phyloP scores from a whole-genome alignment of 495 filamentous ascomycete species.

The Glarea lozoyensis region DNA sequence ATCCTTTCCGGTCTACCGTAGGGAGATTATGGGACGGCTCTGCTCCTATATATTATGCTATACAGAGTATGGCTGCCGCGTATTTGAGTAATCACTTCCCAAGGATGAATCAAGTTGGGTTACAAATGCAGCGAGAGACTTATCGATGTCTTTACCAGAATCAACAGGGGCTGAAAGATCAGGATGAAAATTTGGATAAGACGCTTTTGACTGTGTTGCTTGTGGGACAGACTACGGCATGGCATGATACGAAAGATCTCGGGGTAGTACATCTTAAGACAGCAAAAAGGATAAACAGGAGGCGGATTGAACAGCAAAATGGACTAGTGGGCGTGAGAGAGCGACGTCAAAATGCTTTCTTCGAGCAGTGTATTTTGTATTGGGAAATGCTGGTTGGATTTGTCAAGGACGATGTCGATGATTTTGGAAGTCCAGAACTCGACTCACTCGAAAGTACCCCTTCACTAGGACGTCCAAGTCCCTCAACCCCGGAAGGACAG shows the following conservation, averaged over 20 bases:
- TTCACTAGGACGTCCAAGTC: neutral
- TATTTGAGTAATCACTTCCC: conserved; percentile 48
- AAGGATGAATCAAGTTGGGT: conserved; percentile 39
- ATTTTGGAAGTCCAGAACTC: conserved; percentile 10
- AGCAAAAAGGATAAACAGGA: conserved; percentile 15
- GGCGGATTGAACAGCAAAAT: conserved; percentile 11
- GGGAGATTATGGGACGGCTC: conserved; percentile 47
- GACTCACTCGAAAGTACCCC: neutral
- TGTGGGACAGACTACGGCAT: conserved; percentile 47
- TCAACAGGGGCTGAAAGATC: conserved; percentile 3
- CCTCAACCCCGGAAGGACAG: neutral
- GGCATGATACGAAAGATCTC: conserved; percentile 47
- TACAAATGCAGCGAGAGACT: conserved; percentile 41
- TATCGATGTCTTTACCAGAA: conserved; percentile 12
- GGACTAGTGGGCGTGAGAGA: conserved; percentile 19
- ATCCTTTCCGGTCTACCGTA: conserved; percentile 48
- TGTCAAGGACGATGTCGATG: conserved; percentile 37
- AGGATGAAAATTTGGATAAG: conserved; percentile 37
- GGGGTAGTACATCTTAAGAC: conserved; percentile 40
- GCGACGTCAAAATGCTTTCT: conserved; percentile 43
- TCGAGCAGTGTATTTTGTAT: conserved; percentile 49
- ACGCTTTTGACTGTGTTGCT: conserved; percentile 44
- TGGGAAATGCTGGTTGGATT: conserved; percentile 55
- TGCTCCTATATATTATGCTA: conserved; percentile 47
- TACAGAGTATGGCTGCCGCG: conserved; percentile 55